A percentile compares a stretch with the other conserved stretches of the same genome.
Conservation (phyloP, 768 basidiomycete species). For the Boletus huronensis region DNA sequence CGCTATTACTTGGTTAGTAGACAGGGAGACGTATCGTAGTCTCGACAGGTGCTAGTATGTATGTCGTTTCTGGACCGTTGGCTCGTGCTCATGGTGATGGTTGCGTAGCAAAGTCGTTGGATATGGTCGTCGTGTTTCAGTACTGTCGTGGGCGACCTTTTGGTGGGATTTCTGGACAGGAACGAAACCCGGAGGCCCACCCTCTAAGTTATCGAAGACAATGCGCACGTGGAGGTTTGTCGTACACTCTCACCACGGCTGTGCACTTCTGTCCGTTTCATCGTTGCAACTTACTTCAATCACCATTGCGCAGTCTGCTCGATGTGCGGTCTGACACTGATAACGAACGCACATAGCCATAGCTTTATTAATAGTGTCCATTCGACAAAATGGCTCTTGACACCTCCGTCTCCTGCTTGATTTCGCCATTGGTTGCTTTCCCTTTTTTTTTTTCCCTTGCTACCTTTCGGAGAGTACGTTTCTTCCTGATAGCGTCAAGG, state of each 20-base stretch:
- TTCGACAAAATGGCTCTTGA: not conserved
- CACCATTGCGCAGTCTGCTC: not conserved
- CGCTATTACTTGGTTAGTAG: conserved; percentile 4
- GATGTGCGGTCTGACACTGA: not conserved
- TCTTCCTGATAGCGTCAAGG: not conserved
- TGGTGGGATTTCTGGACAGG: too few relatives aligned
- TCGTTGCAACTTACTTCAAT: not conserved
- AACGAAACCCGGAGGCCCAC: too few relatives aligned
- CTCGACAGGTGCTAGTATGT: not conserved
- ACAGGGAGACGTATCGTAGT: not conserved
- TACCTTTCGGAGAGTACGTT: not conserved
- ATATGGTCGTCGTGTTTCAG: not conserved
- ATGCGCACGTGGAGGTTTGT: too few relatives aligned
- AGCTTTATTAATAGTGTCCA: not conserved
- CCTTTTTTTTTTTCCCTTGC: not conserved
- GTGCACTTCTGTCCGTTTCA: too few relatives aligned
- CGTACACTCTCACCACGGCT: not conserved
- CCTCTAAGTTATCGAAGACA: too few relatives aligned
- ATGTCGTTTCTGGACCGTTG: not conserved
- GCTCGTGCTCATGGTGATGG: not conserved
- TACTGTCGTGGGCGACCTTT: not conserved
- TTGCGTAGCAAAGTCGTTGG: not conserved
- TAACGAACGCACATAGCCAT: too few relatives aligned
- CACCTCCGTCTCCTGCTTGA: not conserved
- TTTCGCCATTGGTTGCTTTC: not conserved